Evolutionary conservation across 495 filamentous ascomycete genomes (phyloP).

Genomic region (Aspergillus asperescens): DNA sequence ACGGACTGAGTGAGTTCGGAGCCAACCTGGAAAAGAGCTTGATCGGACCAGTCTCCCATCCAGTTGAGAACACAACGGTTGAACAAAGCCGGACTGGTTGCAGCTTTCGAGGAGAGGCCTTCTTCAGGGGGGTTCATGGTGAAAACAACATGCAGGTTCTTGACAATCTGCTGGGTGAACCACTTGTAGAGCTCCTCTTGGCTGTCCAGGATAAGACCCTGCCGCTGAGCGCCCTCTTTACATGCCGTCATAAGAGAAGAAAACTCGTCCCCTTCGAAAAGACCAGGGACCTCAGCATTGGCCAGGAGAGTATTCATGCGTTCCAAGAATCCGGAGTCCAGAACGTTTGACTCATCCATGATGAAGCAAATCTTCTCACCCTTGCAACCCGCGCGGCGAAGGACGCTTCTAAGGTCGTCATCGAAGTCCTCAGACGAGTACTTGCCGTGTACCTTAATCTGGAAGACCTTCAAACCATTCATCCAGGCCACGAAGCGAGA

Average conservation of each 20-base stretch:
- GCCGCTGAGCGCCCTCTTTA: constrained; percentile 94
- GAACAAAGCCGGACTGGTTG: constrained; percentile 95
- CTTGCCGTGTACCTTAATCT: constrained; percentile 98
- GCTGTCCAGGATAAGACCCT: constrained; percentile 90
- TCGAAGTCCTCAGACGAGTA: constrained; percentile 99
- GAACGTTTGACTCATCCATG: constrained; percentile 98
- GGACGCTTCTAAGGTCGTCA: constrained; percentile 88
- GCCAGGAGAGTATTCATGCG: constrained; percentile 98
- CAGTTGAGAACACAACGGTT: constrained; percentile 99
- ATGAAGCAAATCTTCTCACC: constrained; percentile 99
- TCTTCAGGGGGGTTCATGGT: constrained; percentile 99
- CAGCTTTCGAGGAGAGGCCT: constrained; percentile 88
- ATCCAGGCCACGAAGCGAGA: constrained; percentile 99
- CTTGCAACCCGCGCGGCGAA: constrained; percentile 91
- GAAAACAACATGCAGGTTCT: constrained; percentile 98
- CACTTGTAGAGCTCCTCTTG: constrained; percentile 99
- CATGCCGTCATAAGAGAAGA: constrained; percentile 96
- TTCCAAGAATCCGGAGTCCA: constrained; percentile 97
- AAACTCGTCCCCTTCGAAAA: constrained; percentile 97
- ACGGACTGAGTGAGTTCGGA: constrained; percentile 92
- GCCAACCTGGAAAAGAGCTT: constrained; percentile 96
- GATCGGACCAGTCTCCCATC: constrained; percentile 99
- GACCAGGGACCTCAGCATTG: constrained; percentile 94
- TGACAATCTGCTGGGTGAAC: constrained; percentile 99
- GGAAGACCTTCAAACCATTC: constrained; percentile 98